Evolutionary conservation across 2,329 filamentous ascomycete genomes (phyloP), one percentile per base, ranked within the genome.

Genomic region (Fusarium sp.): DNA sequence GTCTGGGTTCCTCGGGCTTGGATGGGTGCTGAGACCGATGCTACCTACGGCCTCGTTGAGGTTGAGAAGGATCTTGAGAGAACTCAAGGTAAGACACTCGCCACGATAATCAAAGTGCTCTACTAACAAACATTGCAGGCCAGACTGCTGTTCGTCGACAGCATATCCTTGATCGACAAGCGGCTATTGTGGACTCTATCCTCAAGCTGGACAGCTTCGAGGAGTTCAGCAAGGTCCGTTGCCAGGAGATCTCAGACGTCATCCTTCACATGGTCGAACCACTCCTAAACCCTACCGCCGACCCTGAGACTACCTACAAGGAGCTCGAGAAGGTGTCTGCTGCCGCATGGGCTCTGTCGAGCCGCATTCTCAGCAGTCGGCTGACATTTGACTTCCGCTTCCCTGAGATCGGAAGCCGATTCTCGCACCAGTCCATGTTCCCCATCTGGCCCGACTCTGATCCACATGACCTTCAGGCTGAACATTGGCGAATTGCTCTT

Each of bases 401-500:
- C 78, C 85, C 85, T 39, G 85, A 88, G 63, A 84, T 85, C 14
- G 83, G 84, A 65, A 78, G 79, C 63, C 86, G 85, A 73, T 89
- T 87, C 80, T 83, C 78, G 20, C 81, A 81, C 63, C 81, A 86
- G 71, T 83, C 80, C 71, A 90, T 87, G 84, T 79, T 80, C 49
- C 83, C 71, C 59, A 81, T 87, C 67, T 86, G 87, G 78, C 81
- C 82, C 29, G 70, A 76, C 39, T 73, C 80, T 33, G 81, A 84
- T 39, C 80, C 83, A 1, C 76, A 81, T 60, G 80, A 84, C 56
- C 77, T 89, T 25, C 86, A 88, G 79, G 79, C 82, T 10, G 82
- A 83, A 73, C 86, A 88, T 73, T 85, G 82, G 79, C 84, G 87
- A 9, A 78, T 90, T n/a, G 84, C 85, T 58, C 81, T 89, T 4